These are phyloP conservation scores for Blastobotrys petasosporus DNA, from an alignment of 1,139 yeast species.

Conservation along the genomic window DNA sequence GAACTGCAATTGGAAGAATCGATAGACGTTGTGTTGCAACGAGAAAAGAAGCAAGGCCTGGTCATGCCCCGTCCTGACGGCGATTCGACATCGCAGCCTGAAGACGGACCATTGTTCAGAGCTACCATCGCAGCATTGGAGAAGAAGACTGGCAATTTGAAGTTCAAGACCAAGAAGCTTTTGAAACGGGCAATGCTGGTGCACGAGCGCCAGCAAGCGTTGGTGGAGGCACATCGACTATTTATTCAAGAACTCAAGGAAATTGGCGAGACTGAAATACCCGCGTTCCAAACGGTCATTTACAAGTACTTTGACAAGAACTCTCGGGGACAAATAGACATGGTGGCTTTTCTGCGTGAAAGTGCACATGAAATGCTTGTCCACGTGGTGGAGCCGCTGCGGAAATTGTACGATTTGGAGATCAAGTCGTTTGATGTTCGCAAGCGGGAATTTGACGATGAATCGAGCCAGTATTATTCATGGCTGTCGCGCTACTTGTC, in stretches of 20 bases:
- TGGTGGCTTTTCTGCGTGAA: constrained; percentile 19
- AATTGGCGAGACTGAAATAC: constrained; percentile 31
- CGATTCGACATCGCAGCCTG: constrained; percentile 37
- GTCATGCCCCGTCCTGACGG: constrained; percentile 28
- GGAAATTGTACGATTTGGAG: constrained; percentile 38
- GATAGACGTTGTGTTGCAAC: constrained; percentile 19
- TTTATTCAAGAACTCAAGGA: constrained; percentile 31
- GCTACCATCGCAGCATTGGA: constrained; percentile 52
- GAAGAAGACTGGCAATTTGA: constrained; percentile 44
- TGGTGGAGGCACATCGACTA: constrained; percentile 33
- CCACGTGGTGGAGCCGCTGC: constrained; percentile 38
- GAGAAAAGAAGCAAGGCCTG: constrained; percentile 16
- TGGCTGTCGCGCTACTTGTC: constrained; percentile 68
- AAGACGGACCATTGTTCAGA: constrained; percentile 74
- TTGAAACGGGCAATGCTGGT: constrained; percentile 35
- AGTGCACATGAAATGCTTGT: constrained; percentile 27
- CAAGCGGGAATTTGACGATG: constrained; percentile 61
- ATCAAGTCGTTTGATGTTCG: constrained; percentile 38
- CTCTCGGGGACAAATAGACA: constrained; percentile 19
- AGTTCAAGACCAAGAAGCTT: constrained; percentile 39
- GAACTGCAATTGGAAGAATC: constrained; percentile 11
- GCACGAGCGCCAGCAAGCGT: constrained; percentile 34
- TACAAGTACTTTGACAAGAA: constrained; percentile 28
- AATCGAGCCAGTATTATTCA: constrained; percentile 65
- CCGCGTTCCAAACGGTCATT: constrained; percentile 31